Evolutionary conservation across 1,284 basidiomycete genomes (phyloP), one percentile per base, ranked within the genome.

Genomic region (Porogramme epimiltina): DNA sequence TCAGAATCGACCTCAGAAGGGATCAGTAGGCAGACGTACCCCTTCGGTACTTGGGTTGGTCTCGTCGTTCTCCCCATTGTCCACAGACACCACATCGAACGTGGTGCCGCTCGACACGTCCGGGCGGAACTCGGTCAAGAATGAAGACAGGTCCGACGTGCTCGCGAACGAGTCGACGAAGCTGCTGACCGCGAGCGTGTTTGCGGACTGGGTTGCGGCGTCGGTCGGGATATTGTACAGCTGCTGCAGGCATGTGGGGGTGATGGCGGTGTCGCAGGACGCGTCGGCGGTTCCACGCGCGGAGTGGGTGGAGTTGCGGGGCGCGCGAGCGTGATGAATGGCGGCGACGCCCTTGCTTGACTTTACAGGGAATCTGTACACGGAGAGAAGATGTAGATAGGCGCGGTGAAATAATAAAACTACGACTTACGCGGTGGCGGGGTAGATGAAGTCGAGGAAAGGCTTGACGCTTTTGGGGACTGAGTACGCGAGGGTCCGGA

Each of bases 141-240:
- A 87, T 6, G 73, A 76, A 75, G 81, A 48, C 23, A 82, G 70
- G 62, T 83, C 81, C 22, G 72, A 69, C 33, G 62, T 66, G 64
- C 76, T 82, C 10, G 80, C 81, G 62, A 72, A 84, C 53, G 82
- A 70, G 2, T 75, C 61, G 16, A 83, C 73, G 58, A 82, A 84
- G n/a, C 82, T 83, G 25, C 77, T 77, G 44, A 85, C 74, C 42
- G 79, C 82, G 39, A 85, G 70, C 37, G 68, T 74, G 62, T 81
- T 85, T 19, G 59, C 66, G 18, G 57, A 62, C 5, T 75, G 70
- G 4, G 77, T 71, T 6, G 66, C 62, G 1, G 80, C 77, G 0
- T 74, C 72, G 47, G 83, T 83, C 10, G 62, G 61, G 13, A 71
- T 68, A 10, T 79, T 80, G 65, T 85, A 87, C 39, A 85, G 56